Conservation (phyloP, 805 yeast genomes). For the Candida suzukii region DNA sequence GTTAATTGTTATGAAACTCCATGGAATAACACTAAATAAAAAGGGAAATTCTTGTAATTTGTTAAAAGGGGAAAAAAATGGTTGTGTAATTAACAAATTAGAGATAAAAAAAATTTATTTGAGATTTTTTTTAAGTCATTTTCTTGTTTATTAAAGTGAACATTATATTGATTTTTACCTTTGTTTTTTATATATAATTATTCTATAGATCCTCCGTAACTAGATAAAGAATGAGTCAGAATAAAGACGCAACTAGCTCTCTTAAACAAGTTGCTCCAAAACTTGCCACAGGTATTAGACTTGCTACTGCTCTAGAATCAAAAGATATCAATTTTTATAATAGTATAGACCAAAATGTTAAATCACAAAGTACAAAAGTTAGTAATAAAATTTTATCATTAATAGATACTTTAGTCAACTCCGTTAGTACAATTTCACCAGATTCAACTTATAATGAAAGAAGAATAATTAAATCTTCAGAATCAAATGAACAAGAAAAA, state of each 20-base stretch:
- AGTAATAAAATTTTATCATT: conserved; percentile 36
- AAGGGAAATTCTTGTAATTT: no score
- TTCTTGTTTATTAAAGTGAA: no score
- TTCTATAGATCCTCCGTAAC: no score
- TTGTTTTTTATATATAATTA: no score
- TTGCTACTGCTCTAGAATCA: conserved; percentile 63
- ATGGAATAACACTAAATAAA: no score
- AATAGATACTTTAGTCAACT: conserved; percentile 36
- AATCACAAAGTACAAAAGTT: conserved; percentile 30
- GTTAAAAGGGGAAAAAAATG: no score
- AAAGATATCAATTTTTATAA: conserved; percentile 76
- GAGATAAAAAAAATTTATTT: no score
- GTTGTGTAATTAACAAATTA: no score
- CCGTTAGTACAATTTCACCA: conserved; percentile 15
- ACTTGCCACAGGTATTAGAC: conserved; percentile 52
- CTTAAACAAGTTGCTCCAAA: conserved; percentile 30
- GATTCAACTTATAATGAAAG: conserved; percentile 20
- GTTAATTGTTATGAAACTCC: no score
- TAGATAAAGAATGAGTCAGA: neutral
- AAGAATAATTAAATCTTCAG: conserved; percentile 20
- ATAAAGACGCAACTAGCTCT: neutral
- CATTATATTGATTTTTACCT: no score
- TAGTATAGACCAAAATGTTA: conserved; percentile 48
- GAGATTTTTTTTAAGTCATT: no score
- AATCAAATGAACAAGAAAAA: conserved; percentile 30